Conservation (phyloP, 177 flowering plant species). For the Telopea speciosissima region DNA sequence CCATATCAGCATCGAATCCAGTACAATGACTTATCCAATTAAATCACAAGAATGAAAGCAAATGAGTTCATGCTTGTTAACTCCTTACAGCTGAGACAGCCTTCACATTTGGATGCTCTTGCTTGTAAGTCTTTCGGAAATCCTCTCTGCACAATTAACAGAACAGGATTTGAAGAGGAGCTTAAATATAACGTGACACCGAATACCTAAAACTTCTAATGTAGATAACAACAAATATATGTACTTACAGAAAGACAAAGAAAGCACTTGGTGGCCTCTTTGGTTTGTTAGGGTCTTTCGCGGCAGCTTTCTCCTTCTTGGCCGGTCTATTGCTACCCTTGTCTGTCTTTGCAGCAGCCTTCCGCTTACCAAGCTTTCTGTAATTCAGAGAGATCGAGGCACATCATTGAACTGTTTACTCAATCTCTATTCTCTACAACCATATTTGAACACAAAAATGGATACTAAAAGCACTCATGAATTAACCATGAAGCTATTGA, state of each 20-base stretch:
- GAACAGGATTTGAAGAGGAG: neutral
- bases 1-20: slow-evolving; percentile 4
- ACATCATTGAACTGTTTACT: neutral
- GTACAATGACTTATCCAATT: neutral
- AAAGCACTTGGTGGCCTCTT: slow-evolving; percentile 89
- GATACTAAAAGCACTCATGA: neutral
- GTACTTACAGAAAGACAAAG: slow-evolving; percentile 72
- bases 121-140: slow-evolving; percentile 63
- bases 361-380: slow-evolving; percentile 73
- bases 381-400: neutral
- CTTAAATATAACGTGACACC: neutral
- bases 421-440: neutral
- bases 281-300: slow-evolving; percentile 81
- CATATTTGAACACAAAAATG: neutral
- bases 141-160: slow-evolving; percentile 50
- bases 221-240: neutral
- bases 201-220: too few species aligned
- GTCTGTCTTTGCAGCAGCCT: slow-evolving; percentile 35
- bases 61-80: neutral
- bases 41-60: neutral
- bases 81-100: slow-evolving; percentile 74
- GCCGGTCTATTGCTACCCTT: slow-evolving; percentile 27
- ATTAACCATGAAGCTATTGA: neutral
- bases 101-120: slow-evolving; percentile 66
- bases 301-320: slow-evolving; percentile 39